Evolutionary conservation across 305 asterid species (phyloP).

Genomic region (Petunia hybrid): DNA sequence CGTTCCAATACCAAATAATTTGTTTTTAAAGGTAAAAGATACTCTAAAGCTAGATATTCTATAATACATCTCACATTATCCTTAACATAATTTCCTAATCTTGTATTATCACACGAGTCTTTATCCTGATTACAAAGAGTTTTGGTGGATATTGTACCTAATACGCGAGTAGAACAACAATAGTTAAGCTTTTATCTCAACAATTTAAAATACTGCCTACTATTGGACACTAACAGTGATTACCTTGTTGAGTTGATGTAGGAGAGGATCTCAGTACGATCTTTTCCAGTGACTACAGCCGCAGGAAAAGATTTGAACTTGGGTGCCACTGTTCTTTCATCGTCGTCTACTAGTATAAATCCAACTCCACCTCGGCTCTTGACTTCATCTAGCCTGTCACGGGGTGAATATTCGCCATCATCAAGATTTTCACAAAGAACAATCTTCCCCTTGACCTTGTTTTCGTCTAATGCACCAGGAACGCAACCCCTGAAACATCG

Average conservation of each 20-base stretch:
- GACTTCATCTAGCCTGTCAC: constrained; percentile 35
- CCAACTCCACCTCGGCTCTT: constrained; percentile 56
- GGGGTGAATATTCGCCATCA: not conserved
- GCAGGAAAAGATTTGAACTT: constrained; percentile 42
- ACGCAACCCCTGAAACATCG: constrained; percentile 51
- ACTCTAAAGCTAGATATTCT: not conserved
- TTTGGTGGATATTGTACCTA: constrained; percentile 42
- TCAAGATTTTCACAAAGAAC: constrained; percentile 52
- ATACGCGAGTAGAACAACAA: constrained; percentile 13
- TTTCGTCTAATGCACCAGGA: constrained; percentile 62
- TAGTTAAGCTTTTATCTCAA: too few relatives aligned
- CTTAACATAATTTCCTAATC: not conserved
- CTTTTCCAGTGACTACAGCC: constrained; percentile 45
- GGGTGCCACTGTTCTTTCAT: constrained; percentile 43
- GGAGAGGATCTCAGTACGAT: constrained; percentile 38
- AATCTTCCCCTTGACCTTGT: constrained; percentile 27
- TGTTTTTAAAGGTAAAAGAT: not conserved
- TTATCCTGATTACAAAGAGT: not conserved
- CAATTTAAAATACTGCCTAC: not conserved
- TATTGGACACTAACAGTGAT: not conserved
- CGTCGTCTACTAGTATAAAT: constrained; percentile 46
- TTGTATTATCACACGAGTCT: not conserved
- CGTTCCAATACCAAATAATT: too few relatives aligned
- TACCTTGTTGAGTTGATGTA: too few relatives aligned
- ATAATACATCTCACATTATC: not conserved